Evolutionary conservation across 768 basidiomycete species (phyloP), one percentile per base, ranked within the genome.

Genomic region (Russula sp.): DNA sequence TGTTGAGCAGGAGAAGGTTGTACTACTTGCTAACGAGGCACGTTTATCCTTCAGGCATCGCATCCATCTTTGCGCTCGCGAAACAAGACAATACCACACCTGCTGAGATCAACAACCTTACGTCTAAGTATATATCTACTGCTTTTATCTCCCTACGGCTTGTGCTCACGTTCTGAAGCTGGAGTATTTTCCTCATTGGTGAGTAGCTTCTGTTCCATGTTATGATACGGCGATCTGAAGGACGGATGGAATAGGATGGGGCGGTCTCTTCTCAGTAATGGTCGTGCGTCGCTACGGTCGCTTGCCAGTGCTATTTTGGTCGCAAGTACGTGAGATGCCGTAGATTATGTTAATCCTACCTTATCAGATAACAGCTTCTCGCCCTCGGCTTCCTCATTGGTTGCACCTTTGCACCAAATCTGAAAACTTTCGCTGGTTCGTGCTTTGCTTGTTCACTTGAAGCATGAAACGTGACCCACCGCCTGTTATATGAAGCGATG

Each of bases 241-340:
- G 14, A 22, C 5, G 36, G 49, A 16, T 6, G 16, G 10, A 18
- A 50, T 70, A 81, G 85, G 85, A 24, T 83, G 81, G 79, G 84
- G 86, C 48, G 83, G 83, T 24, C 64, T 86, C n/a, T 76, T 83
- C 65, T 80, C 81, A 22, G 84, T 87, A 8, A 84, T 87, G 76
- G 71, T 87, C 36, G 83, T 88, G 72, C 78, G 86, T 38, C 81
- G 84, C 20, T 80, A 74, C 59, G 88, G 88, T 8, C 82, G 88
- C 50, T 78, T 90, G 1, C 86, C 87, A 0, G 76, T 88, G 13
- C 72, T 90, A 40, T 88, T 88, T 75, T 90, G 87, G 87, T 84
- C 85, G 0, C 87, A 88, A 75, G 83, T 83, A 61, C 26, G 76
- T 65, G 38, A 34, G 38, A 36, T 18, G 26, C 10, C 1, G 10